Evolutionary conservation across 2,329 filamentous ascomycete genomes (phyloP).

Genomic region (Fusarium sp.): DNA sequence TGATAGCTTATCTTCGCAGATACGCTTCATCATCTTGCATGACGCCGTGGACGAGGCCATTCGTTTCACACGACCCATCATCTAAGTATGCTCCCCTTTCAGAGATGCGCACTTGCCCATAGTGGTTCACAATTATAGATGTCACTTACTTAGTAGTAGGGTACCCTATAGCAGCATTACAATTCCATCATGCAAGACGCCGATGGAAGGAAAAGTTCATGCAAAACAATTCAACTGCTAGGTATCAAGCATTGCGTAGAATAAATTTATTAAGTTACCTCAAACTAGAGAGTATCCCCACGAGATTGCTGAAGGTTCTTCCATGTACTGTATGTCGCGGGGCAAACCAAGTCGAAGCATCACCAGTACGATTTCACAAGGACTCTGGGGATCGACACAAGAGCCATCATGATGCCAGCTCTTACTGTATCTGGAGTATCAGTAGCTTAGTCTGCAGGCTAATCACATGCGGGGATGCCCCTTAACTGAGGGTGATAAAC

Average conservation of each 20-base stretch:
- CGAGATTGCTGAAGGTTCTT: background rate
- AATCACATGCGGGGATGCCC: constrained; percentile 27
- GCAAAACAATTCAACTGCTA: background rate
- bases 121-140: background rate
- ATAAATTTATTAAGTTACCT: background rate
- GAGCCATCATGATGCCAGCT: constrained; percentile 33
- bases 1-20: no score
- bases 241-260: background rate
- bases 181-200: background rate
- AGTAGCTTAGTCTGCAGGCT: constrained; percentile 22
- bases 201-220: background rate
- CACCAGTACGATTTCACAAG: constrained; percentile 11
- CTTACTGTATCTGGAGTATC: constrained; percentile 33
- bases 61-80: no score
- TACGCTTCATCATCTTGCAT: no score
- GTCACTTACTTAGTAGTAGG: background rate
- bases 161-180: constrained; percentile 13
- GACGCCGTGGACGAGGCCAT: no score
- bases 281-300: no score
- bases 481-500: constrained; percentile 18
- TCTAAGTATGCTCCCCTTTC: no score
- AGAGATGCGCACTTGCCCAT: background rate
- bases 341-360: background rate
- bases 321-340: background rate
- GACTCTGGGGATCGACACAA: constrained; percentile 33